Conservation (phyloP, 2,329 filamentous ascomycete species). For the Pestalotiopsis sp. region DNA sequence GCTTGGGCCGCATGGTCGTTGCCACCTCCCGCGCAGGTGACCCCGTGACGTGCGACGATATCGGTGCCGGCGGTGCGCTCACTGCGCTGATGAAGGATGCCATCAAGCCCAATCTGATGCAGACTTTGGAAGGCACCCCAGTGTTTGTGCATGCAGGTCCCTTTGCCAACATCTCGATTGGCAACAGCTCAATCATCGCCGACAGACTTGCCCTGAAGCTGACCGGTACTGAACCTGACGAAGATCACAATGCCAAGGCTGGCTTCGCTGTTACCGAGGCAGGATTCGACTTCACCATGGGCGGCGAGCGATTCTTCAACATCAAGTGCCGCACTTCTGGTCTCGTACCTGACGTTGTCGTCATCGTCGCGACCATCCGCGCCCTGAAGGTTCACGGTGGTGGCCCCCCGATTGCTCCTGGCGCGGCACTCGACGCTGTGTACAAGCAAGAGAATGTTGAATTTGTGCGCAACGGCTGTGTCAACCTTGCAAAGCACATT, state of each 20-base stretch:
- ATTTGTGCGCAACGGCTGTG: conserved; percentile 83
- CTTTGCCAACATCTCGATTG: conserved; percentile 98
- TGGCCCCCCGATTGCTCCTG: conserved; percentile 89
- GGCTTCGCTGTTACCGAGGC: conserved; percentile 97
- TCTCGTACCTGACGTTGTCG: conserved; percentile 88
- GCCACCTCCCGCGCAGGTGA: conserved; percentile 84
- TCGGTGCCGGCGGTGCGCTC: conserved; percentile 88
- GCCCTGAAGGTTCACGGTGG: conserved; percentile 97
- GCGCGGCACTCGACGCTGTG: conserved; percentile 80
- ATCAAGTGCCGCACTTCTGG: conserved; percentile 98
- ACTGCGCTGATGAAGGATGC: conserved; percentile 97
- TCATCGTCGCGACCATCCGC: conserved; percentile 93
- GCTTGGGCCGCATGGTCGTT: conserved; percentile 93
- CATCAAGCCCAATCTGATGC: conserved; percentile 99
- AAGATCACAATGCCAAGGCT: conserved; percentile 79
- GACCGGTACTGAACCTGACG: conserved; percentile 89
- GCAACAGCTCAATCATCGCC: conserved; percentile 91
- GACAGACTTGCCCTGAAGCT: conserved; percentile 97
- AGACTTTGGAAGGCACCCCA: conserved; percentile 93
- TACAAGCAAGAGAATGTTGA: conserved; percentile 96
- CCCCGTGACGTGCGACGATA: conserved; percentile 92
- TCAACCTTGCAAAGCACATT: conserved; percentile 96
- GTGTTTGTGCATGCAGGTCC: conserved; percentile 97
- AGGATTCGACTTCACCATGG: conserved; percentile 99
- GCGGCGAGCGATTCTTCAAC: conserved; percentile 99